Evolutionary conservation across 2,329 filamentous ascomycete species (phyloP).

Genomic region (Dryadomyces sulphureus): DNA sequence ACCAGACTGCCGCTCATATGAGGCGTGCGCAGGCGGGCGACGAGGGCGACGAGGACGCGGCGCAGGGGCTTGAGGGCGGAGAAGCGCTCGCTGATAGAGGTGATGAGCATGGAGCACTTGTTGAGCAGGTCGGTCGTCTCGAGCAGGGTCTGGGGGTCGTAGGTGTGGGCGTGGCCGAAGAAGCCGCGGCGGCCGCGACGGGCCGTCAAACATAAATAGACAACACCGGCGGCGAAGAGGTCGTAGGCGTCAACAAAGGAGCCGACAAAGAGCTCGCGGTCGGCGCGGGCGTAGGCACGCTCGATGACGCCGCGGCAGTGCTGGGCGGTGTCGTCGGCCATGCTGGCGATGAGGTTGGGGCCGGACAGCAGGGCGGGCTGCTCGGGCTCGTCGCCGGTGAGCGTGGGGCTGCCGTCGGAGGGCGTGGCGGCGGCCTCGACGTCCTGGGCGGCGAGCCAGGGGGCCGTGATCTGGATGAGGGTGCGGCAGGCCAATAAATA

Average conservation of each 20-base stretch:
- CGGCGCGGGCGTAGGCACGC: slow-evolving; percentile 3
- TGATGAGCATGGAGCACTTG: slow-evolving; percentile 5
- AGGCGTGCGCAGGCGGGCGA: neutral
- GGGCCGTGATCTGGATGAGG: slow-evolving; percentile 1
- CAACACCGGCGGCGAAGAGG: slow-evolving; percentile 5
- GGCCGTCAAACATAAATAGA: slow-evolving; percentile 2
- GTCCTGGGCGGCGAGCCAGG: neutral
- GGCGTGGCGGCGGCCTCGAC: neutral
- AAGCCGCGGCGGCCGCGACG: neutral
- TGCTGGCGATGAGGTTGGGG: neutral
- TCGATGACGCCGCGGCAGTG: slow-evolving; percentile 5
- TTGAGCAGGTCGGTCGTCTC: slow-evolving; percentile 3
- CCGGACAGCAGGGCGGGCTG: neutral
- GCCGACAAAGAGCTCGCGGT: neutral
- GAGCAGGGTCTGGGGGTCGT: neutral
- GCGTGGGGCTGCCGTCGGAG: neutral
- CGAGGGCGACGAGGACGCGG: neutral
- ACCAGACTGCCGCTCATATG: neutral
- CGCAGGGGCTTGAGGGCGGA: slow-evolving; percentile 3
- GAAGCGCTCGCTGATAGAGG: slow-evolving; percentile 4
- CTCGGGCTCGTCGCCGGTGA: neutral
- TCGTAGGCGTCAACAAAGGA: slow-evolving; percentile 9
- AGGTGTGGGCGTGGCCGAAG: too few relatives aligned
- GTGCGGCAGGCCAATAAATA: slow-evolving; percentile 6
- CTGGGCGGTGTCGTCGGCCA: slow-evolving; percentile 4